Conservation (phyloP, 495 filamentous ascomycete species). For the Aspergillus mulundensis region DNA sequence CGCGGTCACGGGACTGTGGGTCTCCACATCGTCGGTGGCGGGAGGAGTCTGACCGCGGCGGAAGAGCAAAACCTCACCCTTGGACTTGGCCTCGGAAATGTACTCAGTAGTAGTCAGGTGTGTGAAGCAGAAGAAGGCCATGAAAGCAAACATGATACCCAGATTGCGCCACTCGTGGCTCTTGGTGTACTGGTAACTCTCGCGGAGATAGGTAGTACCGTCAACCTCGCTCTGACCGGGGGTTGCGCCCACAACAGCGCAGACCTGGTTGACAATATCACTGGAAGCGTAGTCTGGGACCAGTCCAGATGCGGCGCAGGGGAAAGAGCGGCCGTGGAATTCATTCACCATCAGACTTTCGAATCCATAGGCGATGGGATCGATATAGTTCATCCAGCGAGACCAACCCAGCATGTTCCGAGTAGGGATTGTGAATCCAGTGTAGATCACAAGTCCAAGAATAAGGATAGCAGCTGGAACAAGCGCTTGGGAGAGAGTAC, state of each 20-base stretch:
- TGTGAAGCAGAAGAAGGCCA: constrained; percentile 54
- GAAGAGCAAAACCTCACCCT: constrained; percentile 53
- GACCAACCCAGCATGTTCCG: constrained; percentile 53
- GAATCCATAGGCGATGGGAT: constrained; percentile 49
- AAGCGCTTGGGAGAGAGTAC: constrained; percentile 50
- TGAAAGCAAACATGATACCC: constrained; percentile 65
- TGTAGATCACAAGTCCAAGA: constrained; percentile 50
- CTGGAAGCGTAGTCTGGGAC: constrained; percentile 35
- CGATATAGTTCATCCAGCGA: constrained; percentile 50
- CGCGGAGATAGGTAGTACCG: constrained; percentile 49
- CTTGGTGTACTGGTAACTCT: constrained; percentile 53
- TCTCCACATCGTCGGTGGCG: constrained; percentile 29
- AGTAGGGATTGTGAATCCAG: constrained; percentile 50
- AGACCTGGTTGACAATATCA: constrained; percentile 34
- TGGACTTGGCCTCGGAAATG: constrained; percentile 46
- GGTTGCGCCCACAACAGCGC: constrained; percentile 50
- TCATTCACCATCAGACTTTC: constrained; percentile 55
- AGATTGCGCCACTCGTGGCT: constrained; percentile 67
- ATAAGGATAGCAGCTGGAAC: constrained; percentile 50
- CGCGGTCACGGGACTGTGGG: constrained; percentile 23
- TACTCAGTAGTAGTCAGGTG: constrained; percentile 44
- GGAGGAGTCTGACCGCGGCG: constrained; percentile 38
- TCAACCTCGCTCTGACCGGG: constrained; percentile 43
- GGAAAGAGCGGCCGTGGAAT: constrained; percentile 50
- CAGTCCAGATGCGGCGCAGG: constrained; percentile 43